These are phyloP conservation scores for Cladosporium sp. DNA, from an alignment of 2,329 filamentous ascomycete species.

Conservation along the genomic window DNA sequence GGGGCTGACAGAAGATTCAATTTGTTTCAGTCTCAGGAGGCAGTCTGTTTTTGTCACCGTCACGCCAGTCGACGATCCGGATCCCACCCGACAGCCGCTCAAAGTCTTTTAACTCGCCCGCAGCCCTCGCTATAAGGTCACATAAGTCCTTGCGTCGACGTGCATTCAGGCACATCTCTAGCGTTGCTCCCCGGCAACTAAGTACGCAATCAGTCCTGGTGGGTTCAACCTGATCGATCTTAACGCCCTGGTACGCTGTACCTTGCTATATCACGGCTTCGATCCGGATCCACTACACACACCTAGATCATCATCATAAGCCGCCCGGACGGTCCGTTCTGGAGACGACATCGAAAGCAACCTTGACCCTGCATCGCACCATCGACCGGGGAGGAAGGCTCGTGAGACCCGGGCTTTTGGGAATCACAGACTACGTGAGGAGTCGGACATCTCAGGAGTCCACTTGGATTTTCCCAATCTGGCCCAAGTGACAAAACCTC, in stretches of 20 bases:
- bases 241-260: neutral
- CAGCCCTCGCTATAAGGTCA: neutral
- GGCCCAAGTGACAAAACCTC: neutral
- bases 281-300: slow-evolving; percentile 9
- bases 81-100: slow-evolving; percentile 5
- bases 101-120: neutral
- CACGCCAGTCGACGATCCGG: slow-evolving; percentile 10
- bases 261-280: slow-evolving; percentile 6
- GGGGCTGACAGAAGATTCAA: slow-evolving; percentile 5
- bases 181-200: slow-evolving; percentile 5
- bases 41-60: neutral
- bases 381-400: slow-evolving; percentile 9
- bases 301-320: neutral
- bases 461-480: slow-evolving; percentile 7
- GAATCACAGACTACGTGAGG: slow-evolving; percentile 3
- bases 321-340: slow-evolving; percentile 11
- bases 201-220: slow-evolving; percentile 8
- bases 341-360: slow-evolving; percentile 2
- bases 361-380: slow-evolving; percentile 11
- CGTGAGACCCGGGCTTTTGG: slow-evolving; percentile 12
- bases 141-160: slow-evolving; percentile 7
- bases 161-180: slow-evolving; percentile 11
- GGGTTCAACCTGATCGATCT: slow-evolving; percentile 11
- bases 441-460: slow-evolving; percentile 8
- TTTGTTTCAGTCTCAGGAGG: slow-evolving; percentile 11